These are phyloP conservation scores for Coelastrella sp. DNA, from an alignment of 139 green algal species.

Conservation along the genomic window DNA sequence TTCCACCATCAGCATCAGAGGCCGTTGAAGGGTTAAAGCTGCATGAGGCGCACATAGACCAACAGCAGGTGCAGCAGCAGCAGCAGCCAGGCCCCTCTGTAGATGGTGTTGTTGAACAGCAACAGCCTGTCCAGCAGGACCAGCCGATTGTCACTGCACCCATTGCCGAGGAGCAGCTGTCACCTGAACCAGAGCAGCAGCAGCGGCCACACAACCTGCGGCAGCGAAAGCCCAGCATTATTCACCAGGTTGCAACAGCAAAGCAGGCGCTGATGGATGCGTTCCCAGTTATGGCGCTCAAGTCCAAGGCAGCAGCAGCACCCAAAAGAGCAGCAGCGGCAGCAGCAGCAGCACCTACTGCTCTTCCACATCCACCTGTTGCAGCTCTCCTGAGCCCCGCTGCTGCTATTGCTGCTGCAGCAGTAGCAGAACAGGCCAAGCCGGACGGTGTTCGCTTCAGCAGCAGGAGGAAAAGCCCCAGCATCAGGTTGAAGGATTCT, in stretches of 20 bases:
- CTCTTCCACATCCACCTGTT: neutral
- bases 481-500: neutral
- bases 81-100: neutral
- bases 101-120: neutral
- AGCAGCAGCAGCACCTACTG: neutral
- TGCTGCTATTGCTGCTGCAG: neutral
- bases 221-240: neutral
- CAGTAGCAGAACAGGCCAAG: neutral
- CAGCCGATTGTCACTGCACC: no score
- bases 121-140: neutral
- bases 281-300: neutral
- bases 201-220: neutral
- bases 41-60: no score
- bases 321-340: neutral
- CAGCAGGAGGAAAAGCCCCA: neutral
- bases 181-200: constrained; percentile 10
- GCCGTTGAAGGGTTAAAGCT: no score
- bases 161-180: no score
- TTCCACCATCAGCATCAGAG: no score
- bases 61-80: no score
- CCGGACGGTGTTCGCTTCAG: neutral
- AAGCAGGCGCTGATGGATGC: neutral
- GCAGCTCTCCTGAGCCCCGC: neutral
- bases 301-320: neutral
- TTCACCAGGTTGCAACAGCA: neutral